phyloP scores from a whole-genome alignment of 371 early-diverging fungal genomes.

The Mycotypha africana region DNA sequence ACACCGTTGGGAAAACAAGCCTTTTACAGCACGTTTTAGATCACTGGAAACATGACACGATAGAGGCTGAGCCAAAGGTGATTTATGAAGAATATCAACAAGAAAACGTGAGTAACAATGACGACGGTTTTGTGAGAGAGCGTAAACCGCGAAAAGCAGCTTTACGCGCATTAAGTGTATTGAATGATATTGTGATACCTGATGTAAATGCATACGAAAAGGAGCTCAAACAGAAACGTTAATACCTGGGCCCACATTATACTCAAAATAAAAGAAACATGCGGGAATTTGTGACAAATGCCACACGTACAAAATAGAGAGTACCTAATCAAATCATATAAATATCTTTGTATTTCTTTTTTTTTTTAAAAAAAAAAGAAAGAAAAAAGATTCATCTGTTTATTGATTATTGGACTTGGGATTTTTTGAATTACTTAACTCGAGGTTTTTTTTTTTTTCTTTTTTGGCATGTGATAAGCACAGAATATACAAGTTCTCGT shows the following conservation, averaged over 20 bases:
- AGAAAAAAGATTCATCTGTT: background rate
- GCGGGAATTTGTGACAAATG: too few species aligned
- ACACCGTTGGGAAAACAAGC: constrained; percentile 24
- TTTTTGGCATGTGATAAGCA: too few species aligned
- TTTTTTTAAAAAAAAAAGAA: constrained; percentile 1
- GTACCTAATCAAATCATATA: too few species aligned
- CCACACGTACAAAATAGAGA: too few species aligned
- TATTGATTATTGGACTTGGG: background rate
- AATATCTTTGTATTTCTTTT: too few species aligned
- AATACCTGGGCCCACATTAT: too few species aligned
- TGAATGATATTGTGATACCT: constrained; percentile 35
- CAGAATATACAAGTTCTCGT: too few species aligned
- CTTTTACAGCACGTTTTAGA: constrained; percentile 9
- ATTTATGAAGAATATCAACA: constrained; percentile 7
- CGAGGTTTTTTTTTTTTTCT: too few species aligned
- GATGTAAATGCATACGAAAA: constrained; percentile 51
- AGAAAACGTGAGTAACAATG: too few species aligned
- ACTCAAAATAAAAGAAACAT: too few species aligned
- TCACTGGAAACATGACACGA: constrained; percentile 14
- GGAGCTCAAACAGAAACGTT: too few species aligned
- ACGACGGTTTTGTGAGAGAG: constrained; percentile 13
- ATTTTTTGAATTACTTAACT: background rate
- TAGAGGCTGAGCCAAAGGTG: background rate
- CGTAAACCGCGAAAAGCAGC: constrained; percentile 49
- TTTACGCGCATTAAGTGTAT: constrained; percentile 27